Percentiles rank a stretch among this genome's conserved stretches.
These are phyloP conservation scores for Moniliophthora roreri DNA, from an alignment of 1,284 basidiomycete genomes.

Conservation along the genomic window DNA sequence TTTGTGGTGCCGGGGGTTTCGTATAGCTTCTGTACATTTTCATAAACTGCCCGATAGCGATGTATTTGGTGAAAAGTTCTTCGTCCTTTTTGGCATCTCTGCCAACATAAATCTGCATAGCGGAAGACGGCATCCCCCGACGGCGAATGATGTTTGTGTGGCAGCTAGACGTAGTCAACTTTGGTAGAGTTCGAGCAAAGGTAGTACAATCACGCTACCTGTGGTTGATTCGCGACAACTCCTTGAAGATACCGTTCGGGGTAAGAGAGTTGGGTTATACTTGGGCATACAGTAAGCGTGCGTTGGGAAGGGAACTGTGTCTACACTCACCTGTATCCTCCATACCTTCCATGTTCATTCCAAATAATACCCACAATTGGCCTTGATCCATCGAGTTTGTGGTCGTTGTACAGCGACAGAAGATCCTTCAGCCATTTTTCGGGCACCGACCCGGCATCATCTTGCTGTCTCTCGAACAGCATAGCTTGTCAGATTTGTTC, in stretches of 20 bases:
- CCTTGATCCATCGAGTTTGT: conserved; percentile 6
- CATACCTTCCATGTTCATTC: neutral
- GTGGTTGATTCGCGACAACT: conserved; percentile 7
- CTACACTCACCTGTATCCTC: neutral
- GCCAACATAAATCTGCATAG: conserved; percentile 24
- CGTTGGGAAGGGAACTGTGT: too few relatives aligned
- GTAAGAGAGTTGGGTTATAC: too few relatives aligned
- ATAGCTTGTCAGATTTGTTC: conserved; percentile 8
- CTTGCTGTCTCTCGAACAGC: conserved; percentile 4
- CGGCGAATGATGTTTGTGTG: conserved; percentile 23
- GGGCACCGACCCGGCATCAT: conserved; percentile 5
- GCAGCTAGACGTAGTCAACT: conserved; percentile 20
- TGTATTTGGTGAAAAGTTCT: conserved; percentile 30
- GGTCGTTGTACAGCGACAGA: conserved; percentile 2
- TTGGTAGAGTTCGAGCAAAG: neutral
- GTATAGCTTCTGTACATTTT: too few relatives aligned
- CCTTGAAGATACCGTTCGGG: conserved; percentile 3
- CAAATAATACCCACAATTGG: neutral
- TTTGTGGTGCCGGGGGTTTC: too few relatives aligned
- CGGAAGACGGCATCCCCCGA: conserved; percentile 28
- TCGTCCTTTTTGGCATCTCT: conserved; percentile 29
- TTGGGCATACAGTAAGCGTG: too few relatives aligned
- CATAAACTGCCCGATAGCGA: too few relatives aligned
- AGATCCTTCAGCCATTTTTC: conserved; percentile 2
- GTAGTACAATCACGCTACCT: neutral